A percentile compares a stretch with the other conserved stretches of the same genome.
Evolutionary conservation across 2,329 filamentous ascomycete species (phyloP).

Genomic region (Ceratocystis destructans): DNA sequence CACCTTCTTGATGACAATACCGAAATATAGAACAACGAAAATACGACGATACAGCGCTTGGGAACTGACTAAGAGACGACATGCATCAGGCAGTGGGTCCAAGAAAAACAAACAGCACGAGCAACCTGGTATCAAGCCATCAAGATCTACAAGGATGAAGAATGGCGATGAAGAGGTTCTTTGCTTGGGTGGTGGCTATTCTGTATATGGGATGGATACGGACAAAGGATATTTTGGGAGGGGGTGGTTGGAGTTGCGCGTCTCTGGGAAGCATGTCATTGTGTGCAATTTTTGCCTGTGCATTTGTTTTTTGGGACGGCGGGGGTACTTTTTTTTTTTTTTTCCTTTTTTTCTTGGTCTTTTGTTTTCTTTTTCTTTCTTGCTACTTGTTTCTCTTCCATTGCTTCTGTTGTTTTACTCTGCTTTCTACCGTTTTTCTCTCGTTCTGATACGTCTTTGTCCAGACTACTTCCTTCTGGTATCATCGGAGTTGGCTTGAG

Average conservation of each 20-base stretch:
- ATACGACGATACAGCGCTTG: neutral
- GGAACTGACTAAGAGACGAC: neutral
- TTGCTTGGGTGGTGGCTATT: slow-evolving; percentile 12
- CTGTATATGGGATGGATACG: slow-evolving; percentile 16
- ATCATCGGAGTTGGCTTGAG: slow-evolving; percentile 17
- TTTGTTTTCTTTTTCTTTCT: slow-evolving; percentile 14
- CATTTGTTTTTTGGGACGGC: slow-evolving; percentile 12
- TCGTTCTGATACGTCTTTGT: slow-evolving; percentile 20
- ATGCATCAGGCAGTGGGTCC: neutral
- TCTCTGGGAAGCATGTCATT: slow-evolving; percentile 17
- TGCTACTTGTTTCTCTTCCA: slow-evolving; percentile 17
- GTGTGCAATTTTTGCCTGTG: slow-evolving; percentile 12
- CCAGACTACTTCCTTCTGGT: slow-evolving; percentile 19
- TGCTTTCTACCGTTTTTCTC: slow-evolving; percentile 12
- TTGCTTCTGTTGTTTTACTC: slow-evolving; percentile 19
- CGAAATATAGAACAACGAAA: neutral
- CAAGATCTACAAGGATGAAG: neutral
- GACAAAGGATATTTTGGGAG: slow-evolving; percentile 13
- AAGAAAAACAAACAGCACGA: neutral
- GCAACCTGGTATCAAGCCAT: slow-evolving; percentile 7
- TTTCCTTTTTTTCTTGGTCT: slow-evolving; percentile 19
- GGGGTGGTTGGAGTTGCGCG: slow-evolving; percentile 14
- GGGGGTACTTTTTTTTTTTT: neutral
- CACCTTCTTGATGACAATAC: neutral
- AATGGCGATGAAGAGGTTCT: neutral